phyloP scores from a whole-genome alignment of 192 early-diverging fungal species.

The Umbelopsis ramanniana region DNA sequence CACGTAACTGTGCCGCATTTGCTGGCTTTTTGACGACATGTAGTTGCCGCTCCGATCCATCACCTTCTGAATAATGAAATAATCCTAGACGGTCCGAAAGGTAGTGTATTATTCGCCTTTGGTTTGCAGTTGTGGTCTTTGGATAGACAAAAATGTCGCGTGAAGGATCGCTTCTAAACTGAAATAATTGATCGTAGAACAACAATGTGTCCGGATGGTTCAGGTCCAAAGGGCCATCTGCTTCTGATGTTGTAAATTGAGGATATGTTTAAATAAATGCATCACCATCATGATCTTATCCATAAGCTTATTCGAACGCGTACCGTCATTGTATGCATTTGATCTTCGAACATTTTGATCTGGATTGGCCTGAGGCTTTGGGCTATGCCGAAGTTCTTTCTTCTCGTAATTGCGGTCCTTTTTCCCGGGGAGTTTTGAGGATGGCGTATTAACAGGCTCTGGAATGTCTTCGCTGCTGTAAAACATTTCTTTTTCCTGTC shows the following conservation, averaged over 20 bases:
- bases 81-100: constrained; percentile 76
- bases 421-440: not conserved
- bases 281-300: not conserved
- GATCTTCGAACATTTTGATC: not conserved
- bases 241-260: not conserved
- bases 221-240: constrained; percentile 56
- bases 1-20: constrained; percentile 27
- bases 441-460: not conserved
- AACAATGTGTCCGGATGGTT: constrained; percentile 72
- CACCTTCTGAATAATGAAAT: constrained; percentile 53
- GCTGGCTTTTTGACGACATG: constrained; percentile 46
- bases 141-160: constrained; percentile 71
- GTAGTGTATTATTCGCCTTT: constrained; percentile 65
- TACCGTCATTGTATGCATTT: not conserved
- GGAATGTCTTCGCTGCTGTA: not conserved
- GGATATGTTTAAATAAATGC: not conserved
- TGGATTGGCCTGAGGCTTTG: not conserved
- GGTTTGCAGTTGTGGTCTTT: constrained; percentile 58
- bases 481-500: constrained; percentile 1
- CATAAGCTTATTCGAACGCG: too few species aligned
- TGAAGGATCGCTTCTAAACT: constrained; percentile 71
- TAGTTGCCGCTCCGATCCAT: constrained; percentile 50
- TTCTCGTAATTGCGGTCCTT: constrained; percentile 11
- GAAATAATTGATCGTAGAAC: constrained; percentile 72
- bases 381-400: not conserved